Base-by-base conservation (phyloP, 176 grass and related monocot genomes). In the Cenchrus americanus region DNA sequence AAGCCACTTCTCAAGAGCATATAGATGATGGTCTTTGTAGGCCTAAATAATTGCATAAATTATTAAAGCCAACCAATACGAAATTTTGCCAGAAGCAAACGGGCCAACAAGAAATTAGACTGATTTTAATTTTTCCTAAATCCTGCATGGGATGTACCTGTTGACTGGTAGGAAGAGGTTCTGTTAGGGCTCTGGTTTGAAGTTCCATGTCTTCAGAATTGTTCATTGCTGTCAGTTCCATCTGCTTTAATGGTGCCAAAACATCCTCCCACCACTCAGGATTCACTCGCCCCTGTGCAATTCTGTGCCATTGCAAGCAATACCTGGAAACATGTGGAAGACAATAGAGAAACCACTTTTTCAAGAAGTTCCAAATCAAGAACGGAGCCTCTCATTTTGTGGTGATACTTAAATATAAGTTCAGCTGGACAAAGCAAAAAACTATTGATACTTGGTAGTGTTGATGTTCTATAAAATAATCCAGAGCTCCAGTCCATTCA, bases 161-260 rank as follows among this genome's bases (percentile, higher is more conserved):
- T 90, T 98, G 93, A 91, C 79, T 95, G 47, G 93, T 98, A 82
- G 96, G 96, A 93, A 98, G 91, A 84, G 93, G 93, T 58, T 98
- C 96, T 32, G 93, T 98, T 82, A 98, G 78, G 50, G 91, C 91
- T 78, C 93, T 93, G 47, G 84, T 98, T 81, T 93, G 86, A 79
- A 98, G 93, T 77, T 98, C 96, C 47, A 95, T 91, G 41, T 98
- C 93, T 90, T 98, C 96, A 71, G 82, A 78, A 27, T 82, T 80
- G 32, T 89, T 87, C 61, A 88, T 83, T 92, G 82, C 82, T 82
- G 73, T 65, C 73, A 88, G 85, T 85, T 98, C 91, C 53, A 98
- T 79, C 64, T 83, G 53, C 79, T 92, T 94, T 69, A 98, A 77
- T 57, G 93, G 91, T 69, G 85, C 89, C 74, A 98, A 81, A 44